phyloP scores from a whole-genome alignment of 1,139 yeast genomes.

The Pichia sp. region DNA sequence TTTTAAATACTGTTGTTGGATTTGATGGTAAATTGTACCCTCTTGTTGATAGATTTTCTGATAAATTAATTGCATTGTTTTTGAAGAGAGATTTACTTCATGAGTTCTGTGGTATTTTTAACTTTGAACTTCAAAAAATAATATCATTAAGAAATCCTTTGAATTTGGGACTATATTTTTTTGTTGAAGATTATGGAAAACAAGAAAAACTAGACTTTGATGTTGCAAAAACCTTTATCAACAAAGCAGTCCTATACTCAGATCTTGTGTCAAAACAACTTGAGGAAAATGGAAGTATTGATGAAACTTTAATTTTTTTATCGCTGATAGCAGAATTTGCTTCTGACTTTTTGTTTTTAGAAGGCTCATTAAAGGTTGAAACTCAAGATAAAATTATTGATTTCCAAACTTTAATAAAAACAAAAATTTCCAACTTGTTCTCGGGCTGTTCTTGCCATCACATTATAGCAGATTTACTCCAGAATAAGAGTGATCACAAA shows the following conservation, averaged over 20 bases:
- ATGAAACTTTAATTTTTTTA: conserved; percentile 20
- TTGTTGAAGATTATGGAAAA: conserved; percentile 2
- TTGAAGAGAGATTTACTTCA: neutral
- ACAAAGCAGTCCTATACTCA: conserved; percentile 4
- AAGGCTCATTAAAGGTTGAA: neutral
- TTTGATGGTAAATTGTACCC: neutral
- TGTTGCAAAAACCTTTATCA: neutral
- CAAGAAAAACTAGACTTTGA: neutral
- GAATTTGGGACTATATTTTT: conserved; percentile 2
- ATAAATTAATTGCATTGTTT: neutral
- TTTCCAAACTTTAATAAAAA: conserved; percentile 4
- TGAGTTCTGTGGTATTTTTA: neutral
- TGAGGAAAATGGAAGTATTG: neutral
- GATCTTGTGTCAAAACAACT: neutral
- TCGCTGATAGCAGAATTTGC: conserved; percentile 33
- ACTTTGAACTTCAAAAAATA: neutral
- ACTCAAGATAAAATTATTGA: conserved; percentile 9
- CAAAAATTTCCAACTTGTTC: neutral
- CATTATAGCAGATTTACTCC: neutral
- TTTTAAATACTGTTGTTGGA: neutral
- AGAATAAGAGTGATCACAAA: neutral
- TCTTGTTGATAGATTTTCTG: neutral
- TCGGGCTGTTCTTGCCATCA: neutral
- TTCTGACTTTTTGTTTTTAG: conserved; percentile 32
- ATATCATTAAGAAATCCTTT: conserved; percentile 5